Base-by-base conservation (phyloP, 345 rosid species). In the Murraya paniculata region DNA sequence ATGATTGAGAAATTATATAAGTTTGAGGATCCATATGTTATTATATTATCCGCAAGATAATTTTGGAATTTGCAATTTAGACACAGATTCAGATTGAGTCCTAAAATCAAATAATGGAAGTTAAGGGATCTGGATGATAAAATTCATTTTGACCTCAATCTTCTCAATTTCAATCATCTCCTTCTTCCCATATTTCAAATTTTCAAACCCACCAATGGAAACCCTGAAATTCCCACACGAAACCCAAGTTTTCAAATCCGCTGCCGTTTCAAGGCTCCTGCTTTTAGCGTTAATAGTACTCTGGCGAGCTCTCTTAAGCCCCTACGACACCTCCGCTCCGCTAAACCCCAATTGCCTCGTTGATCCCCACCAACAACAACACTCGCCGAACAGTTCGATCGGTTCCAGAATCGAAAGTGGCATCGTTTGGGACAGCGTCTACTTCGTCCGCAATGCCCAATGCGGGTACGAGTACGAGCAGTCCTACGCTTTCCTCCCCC, bases 381-480 rank as follows among this genome's bases (percentile, higher is more conserved):
- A 25, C 64, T 76, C 41, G 33, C 7, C 80, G 45, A 38, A 78
- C 76, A 50, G 65, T 61, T 68, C 74, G 69, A 60, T 90, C 19
- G 85, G 87, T 27, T 85, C 83, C 60, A 81, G 81, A 19, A 84
- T 95, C 21, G 90, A 92, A 71, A 81, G 81, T 45, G 79, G 91
- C 71, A 45, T 94, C 25, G 98, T 95, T 0, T 95, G 99, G 99
- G 99, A 95, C 83, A 82, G 97, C 2, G 98, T 94, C 48, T 94
- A 88, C 84, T 96, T 88, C 64, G 83, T 94, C 53, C 85, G 94
- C 18, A 96, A 94, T 28, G 89, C 97, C 4, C 81, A 96, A 77
- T 96, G 99, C 62, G 95, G 98, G 1, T 96, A 92, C 67, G 97
- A 96, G 88, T 92, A 94, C 62, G 99, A 94, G 87, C 99, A 94